Percentiles rank a stretch among this genome's conserved stretches.
Evolutionary conservation across 352 stramenopile genomes (phyloP).

Genomic region (Phytopythium kandeliae): DNA sequence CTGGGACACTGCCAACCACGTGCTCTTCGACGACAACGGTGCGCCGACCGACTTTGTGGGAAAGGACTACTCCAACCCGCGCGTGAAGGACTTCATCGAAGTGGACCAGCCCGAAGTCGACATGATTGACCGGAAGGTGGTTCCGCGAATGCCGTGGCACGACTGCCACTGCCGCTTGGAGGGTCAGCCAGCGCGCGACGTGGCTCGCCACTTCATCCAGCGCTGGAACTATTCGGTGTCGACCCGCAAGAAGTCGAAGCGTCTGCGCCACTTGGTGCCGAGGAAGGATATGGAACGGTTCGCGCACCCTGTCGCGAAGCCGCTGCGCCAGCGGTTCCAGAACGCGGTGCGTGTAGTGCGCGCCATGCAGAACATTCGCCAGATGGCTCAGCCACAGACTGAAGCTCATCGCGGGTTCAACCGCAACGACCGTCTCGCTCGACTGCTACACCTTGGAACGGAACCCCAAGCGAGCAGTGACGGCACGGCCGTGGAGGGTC

Average conservation of each 20-base stretch:
- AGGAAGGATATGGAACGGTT: conserved; percentile 59
- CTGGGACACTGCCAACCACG: conserved; percentile 70
- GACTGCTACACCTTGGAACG: conserved; percentile 14
- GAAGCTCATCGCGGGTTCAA: conserved; percentile 36
- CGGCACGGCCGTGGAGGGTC: background rate
- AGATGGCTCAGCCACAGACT: conserved; percentile 6
- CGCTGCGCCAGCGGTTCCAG: conserved; percentile 51
- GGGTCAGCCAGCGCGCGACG: conserved; percentile 72
- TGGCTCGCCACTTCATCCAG: conserved; percentile 84
- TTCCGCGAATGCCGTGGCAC: conserved; percentile 85
- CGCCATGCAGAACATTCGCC: conserved; percentile 30
- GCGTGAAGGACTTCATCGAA: conserved; percentile 69
- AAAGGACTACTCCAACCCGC: conserved; percentile 84
- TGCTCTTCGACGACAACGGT: conserved; percentile 49
- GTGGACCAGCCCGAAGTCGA: conserved; percentile 70
- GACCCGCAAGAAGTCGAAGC: conserved; percentile 69
- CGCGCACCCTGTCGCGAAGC: conserved; percentile 28
- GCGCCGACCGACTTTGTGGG: conserved; percentile 57
- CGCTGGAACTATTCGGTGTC: conserved; percentile 87
- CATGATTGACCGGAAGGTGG: conserved; percentile 60
- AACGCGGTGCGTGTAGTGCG: conserved; percentile 62
- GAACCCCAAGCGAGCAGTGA: background rate
- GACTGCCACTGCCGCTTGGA: conserved; percentile 79
- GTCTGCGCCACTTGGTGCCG: conserved; percentile 68
- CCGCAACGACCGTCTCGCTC: conserved; percentile 27